A percentile compares a stretch with the other conserved stretches of the same genome.
Conservation (phyloP, 1,139 yeast species). For the Oligophagozyma castellii region DNA sequence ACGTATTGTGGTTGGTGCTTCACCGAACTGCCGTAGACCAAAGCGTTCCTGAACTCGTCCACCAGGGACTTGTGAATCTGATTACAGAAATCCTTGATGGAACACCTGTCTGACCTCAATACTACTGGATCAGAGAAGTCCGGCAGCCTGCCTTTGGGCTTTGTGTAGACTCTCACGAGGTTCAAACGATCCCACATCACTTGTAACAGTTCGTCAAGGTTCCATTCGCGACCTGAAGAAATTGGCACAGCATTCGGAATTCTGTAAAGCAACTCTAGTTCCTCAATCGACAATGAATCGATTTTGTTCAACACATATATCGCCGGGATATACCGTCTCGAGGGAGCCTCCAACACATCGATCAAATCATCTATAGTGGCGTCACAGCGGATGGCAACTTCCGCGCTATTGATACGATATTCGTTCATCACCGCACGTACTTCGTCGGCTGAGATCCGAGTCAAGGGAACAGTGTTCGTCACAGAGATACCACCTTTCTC, state of each 20-base stretch:
- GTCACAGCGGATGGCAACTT: slow-evolving; percentile 90
- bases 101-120: slow-evolving; percentile 61
- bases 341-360: slow-evolving; percentile 82
- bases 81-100: slow-evolving; percentile 93
- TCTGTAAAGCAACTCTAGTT: slow-evolving; percentile 72
- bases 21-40: slow-evolving; percentile 83
- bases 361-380: slow-evolving; percentile 94
- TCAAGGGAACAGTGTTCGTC: slow-evolving; percentile 84
- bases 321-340: slow-evolving; percentile 90
- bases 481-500: slow-evolving; percentile 93
- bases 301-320: slow-evolving; percentile 88
- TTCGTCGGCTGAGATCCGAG: slow-evolving; percentile 84
- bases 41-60: slow-evolving; percentile 83
- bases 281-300: slow-evolving; percentile 88
- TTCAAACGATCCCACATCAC: slow-evolving; percentile 88
- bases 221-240: slow-evolving; percentile 93
- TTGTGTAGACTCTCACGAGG: slow-evolving; percentile 88
- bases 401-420: slow-evolving; percentile 92
- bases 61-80: slow-evolving; percentile 90
- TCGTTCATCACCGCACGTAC: slow-evolving; percentile 93
- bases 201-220: slow-evolving; percentile 83
- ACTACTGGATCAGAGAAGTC: slow-evolving; percentile 94
- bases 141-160: slow-evolving; percentile 89
- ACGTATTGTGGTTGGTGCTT: slow-evolving; percentile 98
- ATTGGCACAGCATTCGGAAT: slow-evolving; percentile 97